A percentile compares a stretch with the other conserved stretches of the same genome.
phyloP scores from a whole-genome alignment of 192 early-diverging fungal species.

The Haplosporangium gracile region DNA sequence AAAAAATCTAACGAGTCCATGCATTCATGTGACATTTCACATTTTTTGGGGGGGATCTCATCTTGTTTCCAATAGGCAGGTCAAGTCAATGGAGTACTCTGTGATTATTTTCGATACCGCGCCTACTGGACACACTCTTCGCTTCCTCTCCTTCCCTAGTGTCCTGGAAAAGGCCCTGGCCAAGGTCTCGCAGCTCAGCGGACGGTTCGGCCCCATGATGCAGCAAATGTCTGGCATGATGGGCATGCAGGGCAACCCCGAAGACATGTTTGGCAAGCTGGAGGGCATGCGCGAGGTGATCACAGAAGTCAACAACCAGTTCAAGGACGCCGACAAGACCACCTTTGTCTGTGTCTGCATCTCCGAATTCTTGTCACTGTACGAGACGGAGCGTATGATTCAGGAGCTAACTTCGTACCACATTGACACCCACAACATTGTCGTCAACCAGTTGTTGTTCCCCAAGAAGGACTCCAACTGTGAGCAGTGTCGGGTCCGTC shows the following conservation, averaged over 20 bases:
- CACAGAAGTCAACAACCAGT: slow-evolving; percentile 98
- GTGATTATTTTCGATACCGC: slow-evolving; percentile 99
- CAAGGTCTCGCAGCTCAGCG: slow-evolving; percentile 93
- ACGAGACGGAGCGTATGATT: slow-evolving; percentile 99
- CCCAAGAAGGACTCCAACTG: slow-evolving; percentile 89
- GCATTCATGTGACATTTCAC: not conserved
- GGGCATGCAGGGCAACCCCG: slow-evolving; percentile 87
- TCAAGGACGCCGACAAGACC: slow-evolving; percentile 99
- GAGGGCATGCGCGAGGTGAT: slow-evolving; percentile 97
- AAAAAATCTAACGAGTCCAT: not conserved
- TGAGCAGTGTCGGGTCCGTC: slow-evolving; percentile 90
- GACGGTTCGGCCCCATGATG: slow-evolving; percentile 97
- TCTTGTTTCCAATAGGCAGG: slow-evolving; percentile 69
- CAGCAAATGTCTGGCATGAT: slow-evolving; percentile 95
- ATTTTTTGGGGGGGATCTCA: not conserved
- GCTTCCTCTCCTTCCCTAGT: slow-evolving; percentile 98
- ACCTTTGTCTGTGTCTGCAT: slow-evolving; percentile 99
- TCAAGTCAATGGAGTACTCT: slow-evolving; percentile 99
- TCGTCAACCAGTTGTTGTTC: slow-evolving; percentile 98
- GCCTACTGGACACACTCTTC: slow-evolving; percentile 98
- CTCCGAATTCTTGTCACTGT: slow-evolving; percentile 98
- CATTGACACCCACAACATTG: slow-evolving; percentile 99
- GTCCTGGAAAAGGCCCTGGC: slow-evolving; percentile 98
- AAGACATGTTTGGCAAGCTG: slow-evolving; percentile 96
- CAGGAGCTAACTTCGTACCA: slow-evolving; percentile 98